Conservation (phyloP, 2,329 filamentous ascomycete species). For the Macrophomina tecta region DNA sequence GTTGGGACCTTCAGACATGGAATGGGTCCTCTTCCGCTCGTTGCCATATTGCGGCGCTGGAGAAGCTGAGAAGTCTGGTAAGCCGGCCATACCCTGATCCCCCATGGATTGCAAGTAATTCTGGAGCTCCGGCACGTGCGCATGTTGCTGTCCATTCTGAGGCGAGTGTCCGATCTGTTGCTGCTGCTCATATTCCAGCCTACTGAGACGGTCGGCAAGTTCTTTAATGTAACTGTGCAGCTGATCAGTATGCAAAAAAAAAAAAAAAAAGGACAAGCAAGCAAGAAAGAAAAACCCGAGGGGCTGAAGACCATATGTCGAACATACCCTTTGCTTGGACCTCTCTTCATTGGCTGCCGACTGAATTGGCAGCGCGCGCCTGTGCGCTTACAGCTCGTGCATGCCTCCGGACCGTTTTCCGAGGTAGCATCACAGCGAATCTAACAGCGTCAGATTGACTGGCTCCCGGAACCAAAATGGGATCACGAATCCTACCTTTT, state of each 20-base stretch:
- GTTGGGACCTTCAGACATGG: slow-evolving; percentile 44
- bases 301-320: background rate
- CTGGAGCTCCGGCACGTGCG: slow-evolving; percentile 25
- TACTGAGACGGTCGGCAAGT: slow-evolving; percentile 46
- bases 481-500: slow-evolving; percentile 41
- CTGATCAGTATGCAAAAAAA: no score
- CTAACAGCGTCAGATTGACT: slow-evolving; percentile 31
- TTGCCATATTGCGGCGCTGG: slow-evolving; percentile 38
- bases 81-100: slow-evolving; percentile 36
- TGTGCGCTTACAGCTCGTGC: slow-evolving; percentile 48
- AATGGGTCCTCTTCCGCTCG: slow-evolving; percentile 44
- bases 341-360: slow-evolving; percentile 49
- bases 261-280: no score
- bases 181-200: slow-evolving; percentile 37
- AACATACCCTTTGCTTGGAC: slow-evolving; percentile 48
- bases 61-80: slow-evolving; percentile 38
- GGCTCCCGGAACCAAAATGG: slow-evolving; percentile 19
- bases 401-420: slow-evolving; percentile 48
- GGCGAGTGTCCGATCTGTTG: slow-evolving; percentile 22
- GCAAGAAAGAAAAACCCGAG: background rate
- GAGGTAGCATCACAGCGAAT: slow-evolving; percentile 49
- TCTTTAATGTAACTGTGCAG: slow-evolving; percentile 48
- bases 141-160: slow-evolving; percentile 17
- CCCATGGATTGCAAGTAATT: slow-evolving; percentile 30
- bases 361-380: slow-evolving; percentile 49